phyloP scores from a whole-genome alignment of 345 rosid species.

The Reutealis trisperma region DNA sequence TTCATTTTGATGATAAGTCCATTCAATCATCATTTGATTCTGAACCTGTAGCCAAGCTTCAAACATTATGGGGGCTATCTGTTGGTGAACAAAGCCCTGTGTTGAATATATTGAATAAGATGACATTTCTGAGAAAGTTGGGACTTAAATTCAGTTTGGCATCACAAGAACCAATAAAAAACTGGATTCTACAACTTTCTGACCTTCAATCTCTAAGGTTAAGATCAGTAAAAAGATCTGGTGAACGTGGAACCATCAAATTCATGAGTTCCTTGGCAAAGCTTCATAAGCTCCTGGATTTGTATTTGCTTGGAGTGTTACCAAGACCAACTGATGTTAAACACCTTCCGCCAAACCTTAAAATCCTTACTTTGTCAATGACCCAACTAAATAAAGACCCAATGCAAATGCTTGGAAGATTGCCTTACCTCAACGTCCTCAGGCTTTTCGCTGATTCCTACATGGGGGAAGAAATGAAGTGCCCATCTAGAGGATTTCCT shows the following conservation, averaged over 20 bases:
- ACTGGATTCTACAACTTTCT: slow-evolving; percentile 19
- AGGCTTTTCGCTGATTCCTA: slow-evolving; percentile 39
- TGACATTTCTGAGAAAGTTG: slow-evolving; percentile 28
- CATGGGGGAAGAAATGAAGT: slow-evolving; percentile 24
- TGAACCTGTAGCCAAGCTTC: slow-evolving; percentile 19
- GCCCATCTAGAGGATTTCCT: slow-evolving; percentile 10
- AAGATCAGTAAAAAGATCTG: slow-evolving; percentile 23
- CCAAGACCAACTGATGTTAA: background rate
- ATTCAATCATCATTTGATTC: background rate
- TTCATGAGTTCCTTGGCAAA: background rate
- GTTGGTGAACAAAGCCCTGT: slow-evolving; percentile 20
- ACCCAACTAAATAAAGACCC: slow-evolving; percentile 26
- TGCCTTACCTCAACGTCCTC: slow-evolving; percentile 33
- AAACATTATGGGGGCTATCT: slow-evolving; percentile 34
- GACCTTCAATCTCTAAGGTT: slow-evolving; percentile 32
- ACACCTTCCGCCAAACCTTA: slow-evolving; percentile 27
- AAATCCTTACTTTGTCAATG: slow-evolving; percentile 39
- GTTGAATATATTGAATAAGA: background rate
- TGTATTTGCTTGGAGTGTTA: slow-evolving; percentile 39
- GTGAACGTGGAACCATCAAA: slow-evolving; percentile 17
- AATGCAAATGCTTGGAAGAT: slow-evolving; percentile 31
- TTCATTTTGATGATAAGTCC: slow-evolving; percentile 13
- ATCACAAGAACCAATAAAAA: background rate
- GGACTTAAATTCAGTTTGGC: slow-evolving; percentile 27
- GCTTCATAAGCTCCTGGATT: slow-evolving; percentile 17